phyloP scores from a whole-genome alignment of 805 yeast species.

The Candida odintsovae region DNA sequence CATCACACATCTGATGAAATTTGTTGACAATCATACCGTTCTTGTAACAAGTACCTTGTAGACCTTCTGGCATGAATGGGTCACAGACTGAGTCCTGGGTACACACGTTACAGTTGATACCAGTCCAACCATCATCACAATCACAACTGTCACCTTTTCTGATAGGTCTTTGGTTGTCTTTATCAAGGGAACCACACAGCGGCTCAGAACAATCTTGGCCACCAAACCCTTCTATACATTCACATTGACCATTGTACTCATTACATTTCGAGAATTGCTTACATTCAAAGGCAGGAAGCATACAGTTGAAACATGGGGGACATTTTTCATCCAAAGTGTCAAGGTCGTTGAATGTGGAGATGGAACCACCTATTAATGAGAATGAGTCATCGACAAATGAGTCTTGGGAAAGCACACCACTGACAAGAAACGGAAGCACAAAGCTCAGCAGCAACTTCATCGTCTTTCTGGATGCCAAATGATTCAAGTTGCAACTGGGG shows the following conservation, averaged over 20 bases:
- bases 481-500: background rate
- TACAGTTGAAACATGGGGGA: constrained; percentile 94
- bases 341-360: background rate
- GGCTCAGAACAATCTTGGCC: constrained; percentile 91
- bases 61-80: constrained; percentile 78
- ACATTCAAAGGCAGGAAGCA: constrained; percentile 84
- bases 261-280: constrained; percentile 89
- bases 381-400: constrained; percentile 1
- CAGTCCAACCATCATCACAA: constrained; percentile 86
- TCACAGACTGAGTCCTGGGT: constrained; percentile 69
- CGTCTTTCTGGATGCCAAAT: background rate
- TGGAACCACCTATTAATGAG: background rate
- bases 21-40: constrained; percentile 77
- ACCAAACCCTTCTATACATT: constrained; percentile 88
- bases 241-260: constrained; percentile 83
- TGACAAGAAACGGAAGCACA: background rate
- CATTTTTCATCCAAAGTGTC: constrained; percentile 36
- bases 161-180: constrained; percentile 59
- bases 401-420: background rate
- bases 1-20: constrained; percentile 90
- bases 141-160: constrained; percentile 50
- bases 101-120: constrained; percentile 92
- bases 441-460: background rate
- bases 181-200: constrained; percentile 72
- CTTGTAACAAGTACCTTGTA: constrained; percentile 83